A percentile compares a stretch with the other conserved stretches of the same genome.
These are phyloP conservation scores for Teunomyces barrocoloradensis DNA, from an alignment of 805 yeast genomes.

Conservation along the genomic window DNA sequence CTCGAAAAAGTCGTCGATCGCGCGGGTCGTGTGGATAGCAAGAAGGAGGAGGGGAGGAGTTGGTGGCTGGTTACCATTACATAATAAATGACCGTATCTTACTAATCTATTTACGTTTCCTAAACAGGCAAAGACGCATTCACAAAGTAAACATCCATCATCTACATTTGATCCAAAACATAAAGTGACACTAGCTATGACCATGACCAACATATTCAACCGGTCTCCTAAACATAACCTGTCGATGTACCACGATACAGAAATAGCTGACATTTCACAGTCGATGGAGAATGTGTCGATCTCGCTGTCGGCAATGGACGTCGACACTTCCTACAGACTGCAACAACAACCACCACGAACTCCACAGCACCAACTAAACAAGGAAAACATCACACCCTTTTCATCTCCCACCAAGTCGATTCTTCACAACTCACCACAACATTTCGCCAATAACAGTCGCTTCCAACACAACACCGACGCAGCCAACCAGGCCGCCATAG, in stretches of 20 bases:
- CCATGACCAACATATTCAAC: slow-evolving; percentile 16
- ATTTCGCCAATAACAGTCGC: slow-evolving; percentile 8
- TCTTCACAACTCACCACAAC: slow-evolving; percentile 29
- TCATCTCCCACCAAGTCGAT: slow-evolving; percentile 36
- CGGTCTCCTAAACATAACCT: slow-evolving; percentile 16
- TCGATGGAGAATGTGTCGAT: slow-evolving; percentile 44
- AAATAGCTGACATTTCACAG: slow-evolving; percentile 38
- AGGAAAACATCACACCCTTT: slow-evolving; percentile 37
- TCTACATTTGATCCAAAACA: not conserved
- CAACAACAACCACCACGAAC: slow-evolving; percentile 13
- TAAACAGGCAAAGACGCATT: not conserved
- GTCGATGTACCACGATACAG: slow-evolving; percentile 16
- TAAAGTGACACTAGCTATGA: not conserved
- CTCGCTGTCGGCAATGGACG: slow-evolving; percentile 26
- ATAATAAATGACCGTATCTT: not conserved
- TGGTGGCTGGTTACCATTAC: not conserved
- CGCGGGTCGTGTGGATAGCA: too few relatives aligned
- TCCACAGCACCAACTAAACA: slow-evolving; percentile 22
- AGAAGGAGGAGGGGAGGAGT: too few relatives aligned
- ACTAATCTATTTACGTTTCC: slow-evolving; percentile 4
- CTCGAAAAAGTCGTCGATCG: too few relatives aligned
- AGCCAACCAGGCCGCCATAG: slow-evolving; percentile 13
- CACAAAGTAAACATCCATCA: slow-evolving; percentile 3
- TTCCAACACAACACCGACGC: slow-evolving; percentile 9
- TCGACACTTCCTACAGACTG: slow-evolving; percentile 31